These are phyloP conservation scores for Claviceps sp. DNA, from an alignment of 2,329 filamentous ascomycete genomes.

Conservation along the genomic window DNA sequence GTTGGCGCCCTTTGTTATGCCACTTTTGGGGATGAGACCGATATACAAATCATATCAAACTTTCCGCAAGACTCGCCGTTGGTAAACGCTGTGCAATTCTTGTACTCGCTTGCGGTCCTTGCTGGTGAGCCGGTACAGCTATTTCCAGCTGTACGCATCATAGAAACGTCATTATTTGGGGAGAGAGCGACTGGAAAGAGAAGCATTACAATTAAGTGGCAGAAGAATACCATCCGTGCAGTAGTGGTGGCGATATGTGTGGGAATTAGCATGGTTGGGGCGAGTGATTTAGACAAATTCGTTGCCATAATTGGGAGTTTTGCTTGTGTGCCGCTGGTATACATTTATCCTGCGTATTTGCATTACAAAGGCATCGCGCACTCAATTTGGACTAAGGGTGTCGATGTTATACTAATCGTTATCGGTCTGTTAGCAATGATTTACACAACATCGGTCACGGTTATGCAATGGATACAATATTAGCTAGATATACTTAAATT, in stretches of 20 bases:
- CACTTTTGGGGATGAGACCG: constrained; percentile 54
- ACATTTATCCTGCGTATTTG: constrained; percentile 60
- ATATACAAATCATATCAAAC: constrained; percentile 65
- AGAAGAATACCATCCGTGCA: constrained; percentile 56
- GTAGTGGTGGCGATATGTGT: constrained; percentile 44
- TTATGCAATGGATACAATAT: constrained; percentile 20
- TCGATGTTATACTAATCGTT: constrained; percentile 49
- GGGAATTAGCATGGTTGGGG: constrained; percentile 47
- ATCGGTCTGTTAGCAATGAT: constrained; percentile 55
- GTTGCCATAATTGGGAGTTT: constrained; percentile 61
- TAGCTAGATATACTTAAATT: background rate
- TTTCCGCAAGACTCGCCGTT: constrained; percentile 56
- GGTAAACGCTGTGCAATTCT: constrained; percentile 64
- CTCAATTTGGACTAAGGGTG: constrained; percentile 37
- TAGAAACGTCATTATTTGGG: constrained; percentile 56
- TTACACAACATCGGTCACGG: constrained; percentile 54
- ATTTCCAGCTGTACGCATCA: constrained; percentile 59
- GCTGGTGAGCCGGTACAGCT: constrained; percentile 62
- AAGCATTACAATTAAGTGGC: constrained; percentile 54
- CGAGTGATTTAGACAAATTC: constrained; percentile 59
- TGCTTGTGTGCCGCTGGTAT: constrained; percentile 62
- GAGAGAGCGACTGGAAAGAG: constrained; percentile 51
- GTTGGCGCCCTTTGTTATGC: constrained; percentile 63
- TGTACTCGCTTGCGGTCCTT: constrained; percentile 62
- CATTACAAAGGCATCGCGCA: constrained; percentile 55